Conservation (phyloP, 305 asterid species). For the Fraxinus velutina region DNA sequence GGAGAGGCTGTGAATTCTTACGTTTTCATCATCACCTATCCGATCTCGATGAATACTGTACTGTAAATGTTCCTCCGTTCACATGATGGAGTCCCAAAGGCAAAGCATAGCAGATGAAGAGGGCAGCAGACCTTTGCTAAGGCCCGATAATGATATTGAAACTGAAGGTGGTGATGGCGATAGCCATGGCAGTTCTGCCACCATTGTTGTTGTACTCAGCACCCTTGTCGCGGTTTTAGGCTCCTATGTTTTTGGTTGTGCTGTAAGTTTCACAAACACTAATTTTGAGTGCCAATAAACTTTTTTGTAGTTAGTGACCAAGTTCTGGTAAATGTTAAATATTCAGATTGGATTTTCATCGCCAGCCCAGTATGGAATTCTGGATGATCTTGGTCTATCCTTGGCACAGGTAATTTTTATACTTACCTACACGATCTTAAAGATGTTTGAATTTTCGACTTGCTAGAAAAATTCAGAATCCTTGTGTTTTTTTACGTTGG, state of each 20-base stretch:
- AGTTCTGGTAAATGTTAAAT: constrained; percentile 21
- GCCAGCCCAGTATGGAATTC: constrained; percentile 76
- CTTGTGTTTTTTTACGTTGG: background rate
- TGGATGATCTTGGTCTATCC: constrained; percentile 64
- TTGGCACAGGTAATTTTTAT: constrained; percentile 50
- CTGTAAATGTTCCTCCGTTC: background rate
- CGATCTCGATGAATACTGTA: background rate
- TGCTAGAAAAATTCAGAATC: background rate
- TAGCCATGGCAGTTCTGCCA: constrained; percentile 36
- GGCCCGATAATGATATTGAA: constrained; percentile 16
- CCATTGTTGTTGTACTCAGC: constrained; percentile 52
- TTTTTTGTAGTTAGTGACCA: background rate
- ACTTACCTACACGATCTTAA: background rate
- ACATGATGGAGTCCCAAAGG: constrained; percentile 27
- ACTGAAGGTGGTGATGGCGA: constrained; percentile 23
- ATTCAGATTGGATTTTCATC: constrained; percentile 79
- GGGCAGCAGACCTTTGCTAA: constrained; percentile 29
- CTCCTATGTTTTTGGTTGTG: constrained; percentile 78
- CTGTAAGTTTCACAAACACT: constrained; percentile 45
- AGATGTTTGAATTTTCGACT: background rate
- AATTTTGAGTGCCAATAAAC: background rate
- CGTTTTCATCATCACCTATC: background rate
- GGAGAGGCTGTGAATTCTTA: background rate
- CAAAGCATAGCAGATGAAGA: constrained; percentile 19
- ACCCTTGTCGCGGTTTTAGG: constrained; percentile 72